phyloP scores from a whole-genome alignment of 2,329 filamentous ascomycete species.

The Aspergillus oerlinghausenensis region DNA sequence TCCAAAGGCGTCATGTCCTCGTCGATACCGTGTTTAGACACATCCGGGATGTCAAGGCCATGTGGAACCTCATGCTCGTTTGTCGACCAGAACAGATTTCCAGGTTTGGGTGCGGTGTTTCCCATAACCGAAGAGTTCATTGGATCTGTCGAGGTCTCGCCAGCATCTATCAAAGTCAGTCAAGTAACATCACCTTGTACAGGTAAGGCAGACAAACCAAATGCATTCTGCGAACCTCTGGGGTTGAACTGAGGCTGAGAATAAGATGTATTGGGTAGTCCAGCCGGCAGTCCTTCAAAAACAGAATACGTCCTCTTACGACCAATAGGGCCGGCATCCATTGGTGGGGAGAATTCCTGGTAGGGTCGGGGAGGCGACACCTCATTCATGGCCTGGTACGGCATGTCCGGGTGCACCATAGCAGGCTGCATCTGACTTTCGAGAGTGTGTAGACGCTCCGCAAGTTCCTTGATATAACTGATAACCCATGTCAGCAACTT shows the following conservation, averaged over 20 bases:
- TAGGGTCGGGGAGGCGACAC: constrained; percentile 40
- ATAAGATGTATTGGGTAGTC: constrained; percentile 40
- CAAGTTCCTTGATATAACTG: constrained; percentile 87
- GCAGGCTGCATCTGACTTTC: constrained; percentile 65
- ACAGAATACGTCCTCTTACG: constrained; percentile 49
- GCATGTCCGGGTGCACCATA: constrained; percentile 37
- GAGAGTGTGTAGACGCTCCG: constrained; percentile 75
- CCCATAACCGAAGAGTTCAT: constrained; percentile 35
- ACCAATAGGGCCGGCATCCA: constrained; percentile 37
- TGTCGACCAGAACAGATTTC: constrained; percentile 38
- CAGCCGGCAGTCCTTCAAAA: constrained; percentile 43
- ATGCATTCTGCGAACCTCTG: constrained; percentile 31
- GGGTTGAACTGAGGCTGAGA: constrained; percentile 35
- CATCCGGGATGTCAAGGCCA: constrained; percentile 29
- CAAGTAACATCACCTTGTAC: background rate
- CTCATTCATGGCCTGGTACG: constrained; percentile 42
- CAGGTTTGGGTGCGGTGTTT: constrained; percentile 29
- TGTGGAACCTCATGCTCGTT: constrained; percentile 29
- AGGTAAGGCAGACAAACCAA: constrained; percentile 22
- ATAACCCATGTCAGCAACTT: constrained; percentile 16
- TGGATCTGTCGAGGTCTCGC: constrained; percentile 28
- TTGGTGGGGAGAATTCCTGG: constrained; percentile 52
- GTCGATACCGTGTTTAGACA: constrained; percentile 28
- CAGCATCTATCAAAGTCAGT: constrained; percentile 17
- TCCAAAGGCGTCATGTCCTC: constrained; percentile 33